A percentile compares a stretch with the other conserved stretches of the same genome.
Evolutionary conservation across 2,329 filamentous ascomycete species (phyloP).

Genomic region (Microdochium bolleyi): DNA sequence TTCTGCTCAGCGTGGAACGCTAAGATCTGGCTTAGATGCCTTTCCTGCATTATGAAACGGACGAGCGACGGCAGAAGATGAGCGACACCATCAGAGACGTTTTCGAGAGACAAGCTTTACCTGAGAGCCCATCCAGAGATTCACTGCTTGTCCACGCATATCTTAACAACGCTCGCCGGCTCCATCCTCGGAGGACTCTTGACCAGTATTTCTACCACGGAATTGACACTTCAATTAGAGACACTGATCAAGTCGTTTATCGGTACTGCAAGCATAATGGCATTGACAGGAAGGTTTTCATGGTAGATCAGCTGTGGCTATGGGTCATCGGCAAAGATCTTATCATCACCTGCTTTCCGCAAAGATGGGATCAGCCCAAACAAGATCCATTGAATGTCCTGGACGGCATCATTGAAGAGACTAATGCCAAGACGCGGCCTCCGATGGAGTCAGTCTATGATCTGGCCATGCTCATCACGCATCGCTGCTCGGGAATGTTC

Average conservation of each 20-base stretch:
- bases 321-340: conserved; percentile 51
- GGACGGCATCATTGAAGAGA: conserved; percentile 55
- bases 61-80: conserved; percentile 46
- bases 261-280: conserved; percentile 36
- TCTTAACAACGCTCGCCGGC: conserved; percentile 31
- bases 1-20: not conserved
- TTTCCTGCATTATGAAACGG: conserved; percentile 57
- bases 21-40: conserved; percentile 43
- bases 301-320: conserved; percentile 64
- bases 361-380: conserved; percentile 50
- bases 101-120: conserved; percentile 19
- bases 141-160: conserved; percentile 40
- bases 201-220: conserved; percentile 62
- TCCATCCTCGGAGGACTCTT: conserved; percentile 54
- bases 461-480: conserved; percentile 52
- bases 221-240: conserved; percentile 50
- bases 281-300: conserved; percentile 51
- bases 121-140: conserved; percentile 23
- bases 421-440: conserved; percentile 54
- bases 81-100: conserved; percentile 36
- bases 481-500: conserved; percentile 51
- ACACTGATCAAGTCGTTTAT: conserved; percentile 57
- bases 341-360: conserved; percentile 51
- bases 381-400: conserved; percentile 57
- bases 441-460: conserved; percentile 55